A percentile compares a stretch with the other conserved stretches of the same genome.
Evolutionary conservation across 2,329 filamentous ascomycete species (phyloP).

Genomic region (Botryosphaeria dothidea): DNA sequence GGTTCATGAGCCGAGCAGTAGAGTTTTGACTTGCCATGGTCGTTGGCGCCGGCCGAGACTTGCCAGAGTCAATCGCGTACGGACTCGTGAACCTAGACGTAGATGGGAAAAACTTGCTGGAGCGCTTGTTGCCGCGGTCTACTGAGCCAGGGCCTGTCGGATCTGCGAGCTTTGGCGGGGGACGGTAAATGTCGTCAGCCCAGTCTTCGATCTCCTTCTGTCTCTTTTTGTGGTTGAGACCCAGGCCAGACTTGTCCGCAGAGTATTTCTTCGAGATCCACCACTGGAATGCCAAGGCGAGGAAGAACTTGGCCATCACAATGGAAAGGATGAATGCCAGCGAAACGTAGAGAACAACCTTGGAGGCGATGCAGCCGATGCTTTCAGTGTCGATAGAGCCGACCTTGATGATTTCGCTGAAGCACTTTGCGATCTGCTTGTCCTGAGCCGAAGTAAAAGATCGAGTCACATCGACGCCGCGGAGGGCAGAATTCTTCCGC

Average conservation of each 20-base stretch:
- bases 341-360: conserved; percentile 94
- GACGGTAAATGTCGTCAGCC: conserved; percentile 95
- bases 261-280: conserved; percentile 87
- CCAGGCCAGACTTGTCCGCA: conserved; percentile 79
- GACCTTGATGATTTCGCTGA: conserved; percentile 93
- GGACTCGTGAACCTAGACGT: conserved; percentile 94
- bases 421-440: conserved; percentile 81
- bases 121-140: conserved; percentile 76
- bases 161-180: conserved; percentile 79
- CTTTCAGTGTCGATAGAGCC: conserved; percentile 94
- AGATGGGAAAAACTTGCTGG: conserved; percentile 82
- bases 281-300: conserved; percentile 94
- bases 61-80: conserved; percentile 70
- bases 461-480: conserved; percentile 85
- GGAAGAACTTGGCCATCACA: conserved; percentile 80
- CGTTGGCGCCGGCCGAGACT: conserved; percentile 62
- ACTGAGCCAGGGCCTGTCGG: conserved; percentile 53
- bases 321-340: conserved; percentile 89
- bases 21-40: conserved; percentile 94
- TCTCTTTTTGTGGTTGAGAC: conserved; percentile 77
- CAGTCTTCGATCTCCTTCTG: conserved; percentile 96
- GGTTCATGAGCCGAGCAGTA: conserved; percentile 69
- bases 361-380: conserved; percentile 94
- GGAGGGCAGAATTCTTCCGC: conserved; percentile 68
- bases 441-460: conserved; percentile 77